Evolutionary conservation across 2,329 filamentous ascomycete genomes (phyloP).

Genomic region (Orbilia quercus): DNA sequence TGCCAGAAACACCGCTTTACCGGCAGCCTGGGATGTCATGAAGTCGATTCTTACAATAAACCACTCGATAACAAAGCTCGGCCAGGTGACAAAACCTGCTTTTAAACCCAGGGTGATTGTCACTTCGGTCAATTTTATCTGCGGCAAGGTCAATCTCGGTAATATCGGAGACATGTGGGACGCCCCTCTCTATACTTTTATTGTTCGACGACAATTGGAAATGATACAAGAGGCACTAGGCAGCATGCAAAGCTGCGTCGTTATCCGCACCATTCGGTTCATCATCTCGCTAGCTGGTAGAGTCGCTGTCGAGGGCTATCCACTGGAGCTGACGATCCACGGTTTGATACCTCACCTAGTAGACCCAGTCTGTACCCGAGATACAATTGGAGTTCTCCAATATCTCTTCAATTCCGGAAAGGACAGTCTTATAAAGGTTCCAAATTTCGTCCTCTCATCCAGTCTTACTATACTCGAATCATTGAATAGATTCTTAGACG

Average conservation of each 20-base stretch:
- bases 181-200: slow-evolving; percentile 76
- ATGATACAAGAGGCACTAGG: slow-evolving; percentile 85
- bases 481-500: slow-evolving; percentile 78
- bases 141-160: slow-evolving; percentile 64
- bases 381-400: slow-evolving; percentile 85
- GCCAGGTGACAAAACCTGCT: slow-evolving; percentile 84
- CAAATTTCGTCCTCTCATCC: slow-evolving; percentile 84
- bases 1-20: slow-evolving; percentile 34
- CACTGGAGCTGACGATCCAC: slow-evolving; percentile 88
- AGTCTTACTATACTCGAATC: slow-evolving; percentile 82
- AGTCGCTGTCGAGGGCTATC: slow-evolving; percentile 80
- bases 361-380: slow-evolving; percentile 87
- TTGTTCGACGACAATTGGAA: slow-evolving; percentile 81
- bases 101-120: slow-evolving; percentile 83
- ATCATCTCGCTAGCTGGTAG: slow-evolving; percentile 81
- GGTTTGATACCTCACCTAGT: slow-evolving; percentile 81
- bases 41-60: slow-evolving; percentile 76
- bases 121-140: slow-evolving; percentile 81
- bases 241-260: slow-evolving; percentile 84
- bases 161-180: slow-evolving; percentile 68
- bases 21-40: slow-evolving; percentile 70
- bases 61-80: slow-evolving; percentile 73
- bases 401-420: slow-evolving; percentile 80
- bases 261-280: slow-evolving; percentile 85
- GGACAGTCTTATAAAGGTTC: slow-evolving; percentile 72